Percentiles rank a stretch among this genome's conserved stretches.
Conservation (phyloP, 306 rosid genomes). For the Cicer pinnatifidum region DNA sequence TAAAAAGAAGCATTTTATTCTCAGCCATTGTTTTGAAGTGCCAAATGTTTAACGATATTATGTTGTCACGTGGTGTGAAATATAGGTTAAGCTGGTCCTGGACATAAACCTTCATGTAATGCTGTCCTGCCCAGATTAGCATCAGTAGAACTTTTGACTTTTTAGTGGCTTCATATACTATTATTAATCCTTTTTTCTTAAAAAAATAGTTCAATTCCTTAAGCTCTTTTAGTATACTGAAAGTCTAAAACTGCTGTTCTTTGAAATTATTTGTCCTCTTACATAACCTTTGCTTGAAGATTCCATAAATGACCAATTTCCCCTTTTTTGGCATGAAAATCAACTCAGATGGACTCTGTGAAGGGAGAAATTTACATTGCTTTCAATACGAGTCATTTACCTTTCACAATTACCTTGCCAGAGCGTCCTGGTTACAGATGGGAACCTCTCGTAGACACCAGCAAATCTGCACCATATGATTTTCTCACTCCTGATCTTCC, state of each 20-base stretch:
- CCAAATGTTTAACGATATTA: not conserved
- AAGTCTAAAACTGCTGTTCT: not conserved
- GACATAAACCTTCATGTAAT: conserved; percentile 7
- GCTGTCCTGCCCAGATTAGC: conserved; percentile 23
- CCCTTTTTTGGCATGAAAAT: conserved; percentile 44
- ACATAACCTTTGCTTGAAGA: not conserved
- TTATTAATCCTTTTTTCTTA: not conserved
- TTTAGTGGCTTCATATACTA: conserved; percentile 1
- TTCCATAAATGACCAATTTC: conserved; percentile 29
- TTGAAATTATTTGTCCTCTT: conserved; percentile 13
- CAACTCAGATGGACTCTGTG: conserved; percentile 70
- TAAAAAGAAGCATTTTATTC: conserved; percentile 14
- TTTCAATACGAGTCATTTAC: conserved; percentile 84
- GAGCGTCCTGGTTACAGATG: conserved; percentile 83
- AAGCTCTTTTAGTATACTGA: conserved; percentile 15
- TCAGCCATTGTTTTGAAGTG: not conserved
- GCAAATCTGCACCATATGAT: conserved; percentile 82
- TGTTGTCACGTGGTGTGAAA: conserved; percentile 2
- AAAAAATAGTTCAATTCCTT: not conserved
- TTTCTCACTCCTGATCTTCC: conserved; percentile 70
- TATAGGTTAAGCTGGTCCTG: conserved; percentile 16
- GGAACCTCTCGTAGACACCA: conserved; percentile 87
- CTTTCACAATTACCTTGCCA: conserved; percentile 67
- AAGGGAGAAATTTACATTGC: conserved; percentile 86
- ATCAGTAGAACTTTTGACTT: conserved; percentile 10